Evolutionary conservation across 208 protist genomes (phyloP).

Genomic region (Acanthamoeba royreba): DNA sequence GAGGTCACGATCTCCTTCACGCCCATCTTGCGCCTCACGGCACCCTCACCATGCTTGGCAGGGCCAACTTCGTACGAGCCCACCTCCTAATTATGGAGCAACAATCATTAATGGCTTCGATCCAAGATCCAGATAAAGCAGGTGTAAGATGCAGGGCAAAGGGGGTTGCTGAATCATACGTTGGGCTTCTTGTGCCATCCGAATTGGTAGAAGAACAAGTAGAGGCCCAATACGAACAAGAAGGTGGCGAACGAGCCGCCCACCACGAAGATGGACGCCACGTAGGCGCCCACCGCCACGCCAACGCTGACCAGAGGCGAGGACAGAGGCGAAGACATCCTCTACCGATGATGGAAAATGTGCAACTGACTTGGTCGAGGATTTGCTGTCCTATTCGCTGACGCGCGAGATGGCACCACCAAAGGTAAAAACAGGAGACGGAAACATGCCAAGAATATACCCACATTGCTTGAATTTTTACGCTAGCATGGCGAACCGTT

Average conservation of each 20-base stretch:
- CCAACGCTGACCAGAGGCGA: background rate
- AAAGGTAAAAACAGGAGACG: too few species aligned
- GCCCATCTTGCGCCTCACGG: background rate
- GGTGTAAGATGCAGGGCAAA: background rate
- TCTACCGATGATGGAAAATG: too few species aligned
- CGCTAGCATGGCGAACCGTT: too few species aligned
- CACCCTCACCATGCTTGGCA: background rate
- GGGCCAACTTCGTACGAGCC: background rate
- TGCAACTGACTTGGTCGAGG: too few species aligned
- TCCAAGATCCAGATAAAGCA: background rate
- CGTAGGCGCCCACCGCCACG: background rate
- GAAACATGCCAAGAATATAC: too few species aligned
- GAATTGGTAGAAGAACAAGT: background rate
- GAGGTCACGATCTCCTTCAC: background rate
- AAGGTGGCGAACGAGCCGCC: background rate
- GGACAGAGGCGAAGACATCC: background rate
- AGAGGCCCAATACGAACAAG: background rate
- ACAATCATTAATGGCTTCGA: too few species aligned
- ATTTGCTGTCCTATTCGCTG: too few species aligned
- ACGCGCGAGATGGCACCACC: too few species aligned
- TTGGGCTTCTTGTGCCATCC: conserved; percentile 1
- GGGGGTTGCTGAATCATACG: background rate
- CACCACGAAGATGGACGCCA: background rate
- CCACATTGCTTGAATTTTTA: too few species aligned
- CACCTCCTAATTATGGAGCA: background rate